Base-by-base conservation (phyloP, 2,329 filamentous ascomycete species). In the Dactylellina leptospora region DNA sequence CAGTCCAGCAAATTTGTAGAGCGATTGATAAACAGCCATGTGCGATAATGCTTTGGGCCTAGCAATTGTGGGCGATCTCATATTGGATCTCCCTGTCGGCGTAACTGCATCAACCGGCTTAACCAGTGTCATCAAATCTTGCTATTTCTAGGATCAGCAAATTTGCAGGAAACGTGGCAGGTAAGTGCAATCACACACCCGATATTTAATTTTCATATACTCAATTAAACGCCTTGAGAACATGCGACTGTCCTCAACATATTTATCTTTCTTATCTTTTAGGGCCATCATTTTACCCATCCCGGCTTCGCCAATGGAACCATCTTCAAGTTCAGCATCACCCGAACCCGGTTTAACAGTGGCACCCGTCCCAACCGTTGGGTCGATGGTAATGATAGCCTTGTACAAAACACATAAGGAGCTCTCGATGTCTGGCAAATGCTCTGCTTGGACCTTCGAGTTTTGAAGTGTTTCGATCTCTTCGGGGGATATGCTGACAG, bases 301-400 rank as follows among this genome's bases (percentile, higher is more conserved):
- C 73, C 87, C 91, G 74, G 89, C 92, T 79, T 68, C 84, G 83
- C 13, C 81, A 77, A 60, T 85, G 84, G 72, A 22, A 22, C 45
- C 36, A 10, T 68, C 69, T 8, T 66, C 69, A 8, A 44, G 20
- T 8, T 68, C 55, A 30, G 11, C 23, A 9, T 61, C 69, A n/a
- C 20, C 48, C 6, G 51, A 33, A 77, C 80, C n/a, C 4, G 59
- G 81, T 79, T 81, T 81, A 77, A 84, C 82, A 55, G 89, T 86
- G 47, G 93, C 85, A 8, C 81, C 81, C 76, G 84, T 82, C 54
- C 89, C 86, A 47, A 93, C 86, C 5, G 88, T 87, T 0, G 93
- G 92, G 78, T 97, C 93, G 62, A 97, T 97, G 74, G 93, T 96
- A 75, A 90, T 84, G 88, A 97, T 92, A 5, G 93, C 95, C 79